A percentile compares a stretch with the other conserved stretches of the same genome.
Evolutionary conservation across 2,329 filamentous ascomycete species (phyloP).

Genomic region (Aspergillus flavus): DNA sequence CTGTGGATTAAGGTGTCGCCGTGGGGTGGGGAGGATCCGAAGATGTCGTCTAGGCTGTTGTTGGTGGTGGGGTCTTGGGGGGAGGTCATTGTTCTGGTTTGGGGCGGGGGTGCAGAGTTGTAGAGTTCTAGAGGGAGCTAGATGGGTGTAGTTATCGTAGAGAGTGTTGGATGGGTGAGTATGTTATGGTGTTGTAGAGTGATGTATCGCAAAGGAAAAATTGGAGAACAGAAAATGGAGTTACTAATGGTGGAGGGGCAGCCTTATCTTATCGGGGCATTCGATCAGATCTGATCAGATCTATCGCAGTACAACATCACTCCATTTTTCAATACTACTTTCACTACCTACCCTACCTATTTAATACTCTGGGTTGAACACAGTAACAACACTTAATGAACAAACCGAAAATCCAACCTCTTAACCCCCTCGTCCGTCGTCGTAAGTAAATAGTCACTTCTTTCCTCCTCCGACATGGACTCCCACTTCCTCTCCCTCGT

Average conservation of each 20-base stretch:
- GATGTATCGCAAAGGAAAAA: background rate
- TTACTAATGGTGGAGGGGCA: background rate
- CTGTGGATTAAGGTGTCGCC: background rate
- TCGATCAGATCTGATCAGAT: background rate
- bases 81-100: background rate
- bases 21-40: conserved; percentile 42
- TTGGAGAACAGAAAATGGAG: background rate
- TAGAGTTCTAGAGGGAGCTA: background rate
- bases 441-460: conserved; percentile 47
- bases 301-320: background rate
- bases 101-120: too few relatives aligned
- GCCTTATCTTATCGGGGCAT: background rate
- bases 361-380: too few relatives aligned
- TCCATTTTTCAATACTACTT: background rate
- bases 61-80: background rate
- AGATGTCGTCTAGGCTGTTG: conserved; percentile 45
- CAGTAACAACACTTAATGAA: conserved; percentile 7
- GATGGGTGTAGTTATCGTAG: background rate
- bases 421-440: conserved; percentile 51
- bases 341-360: too few relatives aligned
- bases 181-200: background rate
- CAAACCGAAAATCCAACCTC: conserved; percentile 23
- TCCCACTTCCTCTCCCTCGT: conserved; percentile 44
- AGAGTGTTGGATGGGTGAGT: background rate
- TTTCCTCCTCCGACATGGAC: conserved; percentile 26